Conservation (phyloP, 2,329 filamentous ascomycete species). For the Mycogone perniciosa region DNA sequence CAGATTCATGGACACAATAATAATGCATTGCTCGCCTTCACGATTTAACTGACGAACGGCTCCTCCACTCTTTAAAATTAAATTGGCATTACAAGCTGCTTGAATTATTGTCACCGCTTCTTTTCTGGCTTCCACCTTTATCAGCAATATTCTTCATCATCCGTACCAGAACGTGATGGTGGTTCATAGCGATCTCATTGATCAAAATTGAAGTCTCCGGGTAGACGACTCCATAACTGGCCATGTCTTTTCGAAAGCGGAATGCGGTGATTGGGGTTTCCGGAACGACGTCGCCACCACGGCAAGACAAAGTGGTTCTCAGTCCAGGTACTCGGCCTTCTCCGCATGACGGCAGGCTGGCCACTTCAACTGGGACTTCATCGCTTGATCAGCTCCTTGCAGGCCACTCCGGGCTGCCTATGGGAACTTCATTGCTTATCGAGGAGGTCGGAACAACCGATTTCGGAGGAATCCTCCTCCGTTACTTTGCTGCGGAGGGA, state of each 20-base stretch:
- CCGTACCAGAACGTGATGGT: too few species aligned
- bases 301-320: conserved; percentile 32
- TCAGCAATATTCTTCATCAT: too few species aligned
- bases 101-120: too few species aligned
- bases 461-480: conserved; percentile 75
- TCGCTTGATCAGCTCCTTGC: conserved; percentile 81
- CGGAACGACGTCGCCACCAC: conserved; percentile 16
- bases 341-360: conserved; percentile 77
- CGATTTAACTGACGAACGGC: too few species aligned
- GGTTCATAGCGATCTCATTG: neutral
- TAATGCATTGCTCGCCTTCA: too few species aligned
- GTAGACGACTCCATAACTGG: neutral
- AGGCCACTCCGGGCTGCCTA: conserved; percentile 75
- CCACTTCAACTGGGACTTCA: conserved; percentile 83
- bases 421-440: conserved; percentile 74
- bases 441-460: conserved; percentile 92
- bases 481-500: conserved; percentile 90
- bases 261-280: conserved; percentile 44
- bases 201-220: neutral
- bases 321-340: conserved; percentile 65
- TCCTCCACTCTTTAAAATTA: too few species aligned
- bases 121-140: too few species aligned
- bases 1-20: too few species aligned
- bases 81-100: too few species aligned
- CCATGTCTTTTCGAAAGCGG: conserved; percentile 54